Conservation (phyloP, 805 yeast genomes). For the Candida nanaspora region DNA sequence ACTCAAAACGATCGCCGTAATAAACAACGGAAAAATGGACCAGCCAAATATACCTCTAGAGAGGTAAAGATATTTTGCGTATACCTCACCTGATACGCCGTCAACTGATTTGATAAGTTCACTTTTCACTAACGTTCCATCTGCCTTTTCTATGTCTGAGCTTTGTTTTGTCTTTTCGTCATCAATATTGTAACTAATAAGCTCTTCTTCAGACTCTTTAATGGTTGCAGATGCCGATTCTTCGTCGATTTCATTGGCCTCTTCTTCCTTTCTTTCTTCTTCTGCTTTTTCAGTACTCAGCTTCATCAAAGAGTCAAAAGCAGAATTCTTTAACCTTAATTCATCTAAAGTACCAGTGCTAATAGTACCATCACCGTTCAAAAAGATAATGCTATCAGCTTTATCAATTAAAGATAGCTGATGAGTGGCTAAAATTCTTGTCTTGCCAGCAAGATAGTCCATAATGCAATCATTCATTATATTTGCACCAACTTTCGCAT, state of each 20-base stretch:
- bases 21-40: conserved; percentile 18
- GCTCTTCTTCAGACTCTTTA: conserved; percentile 8
- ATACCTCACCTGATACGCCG: conserved; percentile 37
- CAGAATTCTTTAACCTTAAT: conserved; percentile 31
- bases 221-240: neutral
- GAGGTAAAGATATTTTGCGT: conserved; percentile 34
- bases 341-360: conserved; percentile 51
- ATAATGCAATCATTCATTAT: conserved; percentile 56
- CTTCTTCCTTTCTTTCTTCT: conserved; percentile 18
- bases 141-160: conserved; percentile 11
- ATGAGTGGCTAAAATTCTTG: conserved; percentile 69
- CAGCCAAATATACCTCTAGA: conserved; percentile 40
- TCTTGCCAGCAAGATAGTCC: conserved; percentile 43
- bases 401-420: conserved; percentile 55
- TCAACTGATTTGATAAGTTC: conserved; percentile 35
- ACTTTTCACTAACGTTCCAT: conserved; percentile 18
- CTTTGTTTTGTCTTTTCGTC: conserved; percentile 2
- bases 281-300: conserved; percentile 28
- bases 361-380: conserved; percentile 50
- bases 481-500: conserved; percentile 71
- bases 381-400: conserved; percentile 59
- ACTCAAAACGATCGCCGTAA: conserved; percentile 13
- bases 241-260: conserved; percentile 9
- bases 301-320: conserved; percentile 41
- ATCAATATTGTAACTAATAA: conserved; percentile 1